These are phyloP conservation scores for Hymenoscyphus fraxineus DNA, from an alignment of 2,329 filamentous ascomycete genomes.

Conservation along the genomic window DNA sequence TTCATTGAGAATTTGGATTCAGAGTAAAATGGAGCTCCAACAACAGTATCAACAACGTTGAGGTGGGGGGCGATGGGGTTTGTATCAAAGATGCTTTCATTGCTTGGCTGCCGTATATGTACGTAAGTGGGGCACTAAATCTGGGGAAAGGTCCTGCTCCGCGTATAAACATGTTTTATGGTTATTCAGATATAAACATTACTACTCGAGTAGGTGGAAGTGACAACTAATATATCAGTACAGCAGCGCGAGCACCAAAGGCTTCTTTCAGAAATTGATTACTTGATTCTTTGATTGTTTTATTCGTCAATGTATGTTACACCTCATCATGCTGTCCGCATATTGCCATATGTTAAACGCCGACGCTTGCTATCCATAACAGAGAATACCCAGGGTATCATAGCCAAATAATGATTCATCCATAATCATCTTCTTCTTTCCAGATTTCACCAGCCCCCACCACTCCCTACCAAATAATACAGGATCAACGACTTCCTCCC, in stretches of 20 bases:
- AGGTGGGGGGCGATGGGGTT: no score
- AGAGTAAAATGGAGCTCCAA: no score
- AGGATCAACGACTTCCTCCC: not conserved
- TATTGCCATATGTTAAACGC: not conserved
- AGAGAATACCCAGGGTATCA: slow-evolving; percentile 13
- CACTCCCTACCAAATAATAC: not conserved
- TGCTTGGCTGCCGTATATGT: not conserved
- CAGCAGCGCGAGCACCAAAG: not conserved
- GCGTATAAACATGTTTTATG: not conserved
- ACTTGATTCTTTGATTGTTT: not conserved
- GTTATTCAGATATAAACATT: no score
- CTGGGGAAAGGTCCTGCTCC: not conserved
- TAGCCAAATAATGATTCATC: slow-evolving; percentile 6
- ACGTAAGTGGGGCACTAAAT: not conserved
- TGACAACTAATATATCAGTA: not conserved
- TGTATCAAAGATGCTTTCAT: no score
- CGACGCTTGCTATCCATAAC: slow-evolving; percentile 5
- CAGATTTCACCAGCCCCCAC: not conserved
- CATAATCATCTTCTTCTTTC: not conserved
- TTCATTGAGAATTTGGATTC: no score
- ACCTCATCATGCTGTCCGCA: not conserved
- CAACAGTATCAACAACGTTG: no score
- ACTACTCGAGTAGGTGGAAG: no score
- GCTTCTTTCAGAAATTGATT: not conserved
- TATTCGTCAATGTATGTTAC: not conserved